Percentiles rank a stretch among this genome's conserved stretches.
These are phyloP conservation scores for Litsea cubeba DNA, from an alignment of 164 flowering plant species.

Conservation along the genomic window DNA sequence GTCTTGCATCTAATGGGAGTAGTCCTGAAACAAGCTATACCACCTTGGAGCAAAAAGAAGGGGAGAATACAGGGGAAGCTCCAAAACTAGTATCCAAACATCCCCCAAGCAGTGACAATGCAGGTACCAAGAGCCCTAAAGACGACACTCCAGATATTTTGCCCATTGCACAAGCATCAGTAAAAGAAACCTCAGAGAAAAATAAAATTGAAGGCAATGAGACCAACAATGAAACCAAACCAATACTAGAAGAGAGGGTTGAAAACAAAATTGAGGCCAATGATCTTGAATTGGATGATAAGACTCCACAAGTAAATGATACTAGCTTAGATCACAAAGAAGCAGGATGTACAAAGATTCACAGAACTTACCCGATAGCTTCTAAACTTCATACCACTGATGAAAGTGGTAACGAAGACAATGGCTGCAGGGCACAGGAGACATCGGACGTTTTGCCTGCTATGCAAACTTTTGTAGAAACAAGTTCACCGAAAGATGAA, in stretches of 20 bases:
- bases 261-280: background rate
- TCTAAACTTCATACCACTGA: background rate
- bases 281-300: no score
- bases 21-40: background rate
- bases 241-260: background rate
- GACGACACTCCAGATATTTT: background rate
- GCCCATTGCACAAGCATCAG: background rate
- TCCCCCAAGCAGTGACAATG: background rate
- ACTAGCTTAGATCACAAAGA: background rate
- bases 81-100: background rate
- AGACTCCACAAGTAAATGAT: background rate
- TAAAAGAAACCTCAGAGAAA: slow-evolving; percentile 1
- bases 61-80: background rate
- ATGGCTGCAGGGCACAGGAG: background rate
- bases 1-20: background rate
- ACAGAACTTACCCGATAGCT: background rate
- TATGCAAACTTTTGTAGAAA: background rate
- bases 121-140: background rate
- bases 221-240: background rate
- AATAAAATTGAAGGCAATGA: background rate
- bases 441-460: background rate
- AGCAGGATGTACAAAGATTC: background rate
- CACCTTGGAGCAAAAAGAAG: background rate
- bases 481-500: background rate
- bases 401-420: background rate